A percentile compares a stretch with the other conserved stretches of the same genome.
phyloP scores from a whole-genome alignment of 805 yeast genomes.

The Cyberlindnera xylosilytica region DNA sequence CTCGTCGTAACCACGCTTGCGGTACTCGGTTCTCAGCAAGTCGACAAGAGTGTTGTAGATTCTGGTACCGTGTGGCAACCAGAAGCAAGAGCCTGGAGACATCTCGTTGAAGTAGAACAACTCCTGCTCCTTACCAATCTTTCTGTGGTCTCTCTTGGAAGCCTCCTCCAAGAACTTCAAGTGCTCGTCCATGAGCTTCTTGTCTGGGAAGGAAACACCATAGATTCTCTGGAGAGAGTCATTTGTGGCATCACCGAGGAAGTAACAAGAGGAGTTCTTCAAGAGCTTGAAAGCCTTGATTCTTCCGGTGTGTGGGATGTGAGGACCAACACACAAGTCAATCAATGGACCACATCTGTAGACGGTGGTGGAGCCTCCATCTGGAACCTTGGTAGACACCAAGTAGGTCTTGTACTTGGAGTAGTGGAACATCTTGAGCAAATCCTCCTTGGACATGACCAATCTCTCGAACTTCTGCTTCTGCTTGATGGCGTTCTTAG shows the following conservation, averaged over 20 bases:
- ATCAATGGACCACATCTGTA: constrained; percentile 97
- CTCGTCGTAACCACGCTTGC: constrained; percentile 94
- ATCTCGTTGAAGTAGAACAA: constrained; percentile 91
- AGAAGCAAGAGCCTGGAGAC: constrained; percentile 98
- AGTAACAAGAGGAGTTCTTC: constrained; percentile 95
- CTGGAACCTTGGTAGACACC: constrained; percentile 86
- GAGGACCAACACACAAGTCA: constrained; percentile 97
- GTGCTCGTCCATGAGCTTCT: constrained; percentile 92
- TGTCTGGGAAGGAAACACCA: constrained; percentile 98
- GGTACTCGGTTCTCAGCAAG: constrained; percentile 78
- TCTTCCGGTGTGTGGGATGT: constrained; percentile 95
- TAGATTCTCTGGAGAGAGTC: constrained; percentile 96
- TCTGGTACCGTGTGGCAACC: constrained; percentile 99
- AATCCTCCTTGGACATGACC: constrained; percentile 86
- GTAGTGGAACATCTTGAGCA: constrained; percentile 90
- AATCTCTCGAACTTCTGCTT: constrained; percentile 94
- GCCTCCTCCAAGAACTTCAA: constrained; percentile 94
- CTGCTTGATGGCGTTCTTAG: constrained; percentile 88
- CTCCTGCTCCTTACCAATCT: constrained; percentile 95
- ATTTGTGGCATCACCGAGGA: constrained; percentile 87
- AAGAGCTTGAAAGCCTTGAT: constrained; percentile 91
- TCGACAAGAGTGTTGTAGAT: constrained; percentile 87
- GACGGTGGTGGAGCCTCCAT: constrained; percentile 93
- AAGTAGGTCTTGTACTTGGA: constrained; percentile 93
- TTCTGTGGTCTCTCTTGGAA: constrained; percentile 92